Percentiles rank a stretch among this genome's conserved stretches.
These are phyloP conservation scores for Lophiostoma macrostomum DNA, from an alignment of 495 filamentous ascomycete genomes.

Conservation along the genomic window DNA sequence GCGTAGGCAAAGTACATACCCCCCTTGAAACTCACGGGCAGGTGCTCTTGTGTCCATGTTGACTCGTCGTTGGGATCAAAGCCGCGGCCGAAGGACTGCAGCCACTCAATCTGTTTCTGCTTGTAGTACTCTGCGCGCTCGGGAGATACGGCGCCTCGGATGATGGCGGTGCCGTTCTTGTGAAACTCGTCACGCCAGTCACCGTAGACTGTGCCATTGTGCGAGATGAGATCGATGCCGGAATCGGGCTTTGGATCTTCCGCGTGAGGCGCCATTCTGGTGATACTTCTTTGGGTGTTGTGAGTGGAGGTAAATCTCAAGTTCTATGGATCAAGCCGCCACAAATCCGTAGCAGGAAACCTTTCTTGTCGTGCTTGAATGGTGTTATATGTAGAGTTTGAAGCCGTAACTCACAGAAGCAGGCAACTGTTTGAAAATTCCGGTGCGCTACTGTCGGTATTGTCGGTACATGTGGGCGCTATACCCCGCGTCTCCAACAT, in stretches of 20 bases:
- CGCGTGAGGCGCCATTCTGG: constrained; percentile 1
- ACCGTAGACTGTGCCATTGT: constrained; percentile 32
- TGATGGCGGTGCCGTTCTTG: constrained; percentile 40
- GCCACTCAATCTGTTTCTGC: constrained; percentile 43
- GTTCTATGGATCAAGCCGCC: too few species aligned
- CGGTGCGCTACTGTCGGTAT: too few species aligned
- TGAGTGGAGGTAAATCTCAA: background rate
- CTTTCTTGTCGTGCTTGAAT: background rate
- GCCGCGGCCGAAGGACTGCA: constrained; percentile 43
- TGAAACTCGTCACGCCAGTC: constrained; percentile 46
- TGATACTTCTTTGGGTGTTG: background rate
- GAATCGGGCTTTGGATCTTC: constrained; percentile 1
- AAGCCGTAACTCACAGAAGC: too few species aligned
- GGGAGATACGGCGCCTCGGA: constrained; percentile 36
- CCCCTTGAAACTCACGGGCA: constrained; percentile 44
- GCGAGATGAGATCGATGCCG: constrained; percentile 1
- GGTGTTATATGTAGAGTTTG: too few species aligned
- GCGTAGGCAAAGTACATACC: constrained; percentile 33
- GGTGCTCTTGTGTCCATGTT: constrained; percentile 44
- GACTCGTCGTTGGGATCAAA: constrained; percentile 42
- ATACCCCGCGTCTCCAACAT: too few species aligned
- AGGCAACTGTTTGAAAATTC: too few species aligned
- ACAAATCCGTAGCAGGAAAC: too few species aligned
- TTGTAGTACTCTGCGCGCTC: constrained; percentile 34
- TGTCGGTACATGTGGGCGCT: too few species aligned